Conservation (phyloP, 768 basidiomycete species). For the Crucibulum laeve region DNA sequence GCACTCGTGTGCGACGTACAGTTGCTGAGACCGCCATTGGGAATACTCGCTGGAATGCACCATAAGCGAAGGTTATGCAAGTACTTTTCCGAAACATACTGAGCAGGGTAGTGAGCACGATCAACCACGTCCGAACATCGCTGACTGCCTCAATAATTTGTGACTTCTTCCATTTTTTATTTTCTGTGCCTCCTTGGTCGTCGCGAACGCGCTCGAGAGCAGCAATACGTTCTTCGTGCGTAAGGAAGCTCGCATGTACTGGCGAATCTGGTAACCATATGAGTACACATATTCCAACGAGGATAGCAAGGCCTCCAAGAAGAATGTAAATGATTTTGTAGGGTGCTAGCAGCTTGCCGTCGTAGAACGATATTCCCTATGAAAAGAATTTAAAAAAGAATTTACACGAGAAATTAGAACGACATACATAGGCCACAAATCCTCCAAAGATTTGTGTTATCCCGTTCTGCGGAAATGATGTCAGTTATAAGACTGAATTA, state of each 20-base stretch:
- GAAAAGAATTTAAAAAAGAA: background rate
- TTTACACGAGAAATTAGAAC: background rate
- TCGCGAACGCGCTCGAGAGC: slow-evolving; percentile 64
- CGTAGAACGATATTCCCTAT: slow-evolving; percentile 54
- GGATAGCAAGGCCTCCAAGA: slow-evolving; percentile 54
- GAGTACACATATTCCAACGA: slow-evolving; percentile 52
- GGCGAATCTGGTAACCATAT: slow-evolving; percentile 66
- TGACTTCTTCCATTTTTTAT: slow-evolving; percentile 54
- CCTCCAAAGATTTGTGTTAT: slow-evolving; percentile 59
- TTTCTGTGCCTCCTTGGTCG: slow-evolving; percentile 60
- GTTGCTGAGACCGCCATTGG: slow-evolving; percentile 60
- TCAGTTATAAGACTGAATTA: background rate
- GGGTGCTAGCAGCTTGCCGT: slow-evolving; percentile 41
- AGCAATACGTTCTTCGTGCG: slow-evolving; percentile 55
- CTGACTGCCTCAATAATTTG: slow-evolving; percentile 53
- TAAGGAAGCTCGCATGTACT: slow-evolving; percentile 52
- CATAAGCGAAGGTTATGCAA: background rate
- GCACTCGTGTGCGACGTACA: slow-evolving; percentile 31
- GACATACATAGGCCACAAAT: slow-evolving; percentile 54
- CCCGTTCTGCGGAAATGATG: slow-evolving; percentile 37
- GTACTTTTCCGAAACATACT: slow-evolving; percentile 44
- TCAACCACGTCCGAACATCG: slow-evolving; percentile 59
- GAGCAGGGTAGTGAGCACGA: slow-evolving; percentile 53
- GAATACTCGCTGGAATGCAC: slow-evolving; percentile 49
- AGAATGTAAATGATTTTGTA: slow-evolving; percentile 63